phyloP scores from a whole-genome alignment of 495 filamentous ascomycete genomes.

The Lophium mytilinum region DNA sequence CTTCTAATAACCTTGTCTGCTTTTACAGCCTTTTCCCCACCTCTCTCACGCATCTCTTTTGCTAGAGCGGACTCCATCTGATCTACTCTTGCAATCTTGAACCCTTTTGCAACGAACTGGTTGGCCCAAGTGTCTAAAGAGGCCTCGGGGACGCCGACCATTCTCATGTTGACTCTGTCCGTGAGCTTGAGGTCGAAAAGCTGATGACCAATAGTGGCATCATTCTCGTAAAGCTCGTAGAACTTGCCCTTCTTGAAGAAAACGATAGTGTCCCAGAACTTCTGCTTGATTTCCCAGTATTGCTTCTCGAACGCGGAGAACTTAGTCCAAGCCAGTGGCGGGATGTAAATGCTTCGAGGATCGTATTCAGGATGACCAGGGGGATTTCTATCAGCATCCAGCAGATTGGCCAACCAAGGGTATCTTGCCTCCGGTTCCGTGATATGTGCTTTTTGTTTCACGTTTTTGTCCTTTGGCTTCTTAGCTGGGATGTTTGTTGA shows the following conservation, averaged over 20 bases:
- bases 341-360: constrained; percentile 83
- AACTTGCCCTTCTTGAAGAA: constrained; percentile 99
- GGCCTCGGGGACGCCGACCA: constrained; percentile 90
- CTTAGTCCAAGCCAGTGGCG: constrained; percentile 60
- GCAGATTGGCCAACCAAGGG: constrained; percentile 76
- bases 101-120: constrained; percentile 89
- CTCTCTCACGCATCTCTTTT: constrained; percentile 95
- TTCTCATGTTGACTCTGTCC: constrained; percentile 97
- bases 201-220: constrained; percentile 95
- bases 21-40: constrained; percentile 41
- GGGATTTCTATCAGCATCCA: constrained; percentile 74
- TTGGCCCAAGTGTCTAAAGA: constrained; percentile 88
- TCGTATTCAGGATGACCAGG: constrained; percentile 84
- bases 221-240: constrained; percentile 97
- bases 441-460: constrained; percentile 68
- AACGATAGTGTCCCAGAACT: constrained; percentile 93
- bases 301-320: constrained; percentile 96
- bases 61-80: constrained; percentile 91
- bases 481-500: constrained; percentile 33
- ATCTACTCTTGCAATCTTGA: constrained; percentile 93
- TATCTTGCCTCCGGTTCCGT: constrained; percentile 78
- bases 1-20: constrained; percentile 86
- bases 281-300: constrained; percentile 99
- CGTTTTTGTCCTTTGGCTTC: constrained; percentile 40
- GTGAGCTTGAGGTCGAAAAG: constrained; percentile 97